Percentiles rank a stretch among this genome's conserved stretches.
Evolutionary conservation across 805 yeast species (phyloP).

Genomic region (Yamadazyma insecticola): DNA sequence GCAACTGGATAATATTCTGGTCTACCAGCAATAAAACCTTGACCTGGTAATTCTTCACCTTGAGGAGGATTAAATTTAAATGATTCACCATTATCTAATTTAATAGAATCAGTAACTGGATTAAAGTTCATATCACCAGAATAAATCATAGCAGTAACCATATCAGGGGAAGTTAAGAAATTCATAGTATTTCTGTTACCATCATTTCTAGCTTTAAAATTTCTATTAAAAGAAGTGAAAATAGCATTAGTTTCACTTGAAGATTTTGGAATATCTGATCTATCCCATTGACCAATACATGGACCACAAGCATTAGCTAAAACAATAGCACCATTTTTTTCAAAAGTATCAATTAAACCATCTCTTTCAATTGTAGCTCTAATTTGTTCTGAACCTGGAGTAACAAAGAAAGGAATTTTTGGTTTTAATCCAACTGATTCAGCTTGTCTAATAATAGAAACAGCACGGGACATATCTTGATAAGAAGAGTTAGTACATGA

Average conservation of each 20-base stretch:
- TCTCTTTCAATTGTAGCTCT: slow-evolving; percentile 96
- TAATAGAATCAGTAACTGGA: slow-evolving; percentile 83
- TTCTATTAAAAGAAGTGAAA: slow-evolving; percentile 96
- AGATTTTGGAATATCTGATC: slow-evolving; percentile 67
- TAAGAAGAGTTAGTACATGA: slow-evolving; percentile 98
- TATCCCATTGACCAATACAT: slow-evolving; percentile 99
- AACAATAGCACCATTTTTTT: slow-evolving; percentile 84
- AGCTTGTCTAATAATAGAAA: slow-evolving; percentile 85
- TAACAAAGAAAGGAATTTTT: slow-evolving; percentile 86
- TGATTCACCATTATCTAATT: slow-evolving; percentile 59
- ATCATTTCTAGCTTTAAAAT: slow-evolving; percentile 96
- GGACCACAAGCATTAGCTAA: slow-evolving; percentile 99
- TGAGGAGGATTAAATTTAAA: slow-evolving; percentile 77
- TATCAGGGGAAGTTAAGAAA: slow-evolving; percentile 97
- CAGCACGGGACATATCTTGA: slow-evolving; percentile 97
- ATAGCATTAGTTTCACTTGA: slow-evolving; percentile 77
- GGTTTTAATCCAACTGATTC: slow-evolving; percentile 82
- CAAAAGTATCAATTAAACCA: slow-evolving; percentile 77
- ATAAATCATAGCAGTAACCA: slow-evolving; percentile 95
- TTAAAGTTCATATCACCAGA: slow-evolving; percentile 91
- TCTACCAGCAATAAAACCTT: slow-evolving; percentile 76
- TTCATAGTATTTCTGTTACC: slow-evolving; percentile 98
- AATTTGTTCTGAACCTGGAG: slow-evolving; percentile 98
- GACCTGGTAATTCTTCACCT: slow-evolving; percentile 79
- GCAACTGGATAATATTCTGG: slow-evolving; percentile 67